phyloP scores from a whole-genome alignment of 1,139 yeast genomes.

The Scheffersomyces stambukii region DNA sequence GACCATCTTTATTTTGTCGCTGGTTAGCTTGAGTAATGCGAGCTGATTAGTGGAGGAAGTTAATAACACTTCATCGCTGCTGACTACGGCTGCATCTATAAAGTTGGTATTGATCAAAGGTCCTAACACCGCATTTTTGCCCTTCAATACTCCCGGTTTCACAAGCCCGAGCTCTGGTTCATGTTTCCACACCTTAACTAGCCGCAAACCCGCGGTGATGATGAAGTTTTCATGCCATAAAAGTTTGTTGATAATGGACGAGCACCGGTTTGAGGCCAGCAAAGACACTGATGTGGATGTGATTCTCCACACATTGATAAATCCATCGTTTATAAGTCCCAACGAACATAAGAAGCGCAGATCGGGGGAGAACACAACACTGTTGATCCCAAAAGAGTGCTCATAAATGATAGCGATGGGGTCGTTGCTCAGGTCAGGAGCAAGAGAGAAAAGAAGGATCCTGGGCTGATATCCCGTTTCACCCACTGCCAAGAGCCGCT shows the following conservation, averaged over 20 bases:
- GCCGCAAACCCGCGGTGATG: conserved; percentile 54
- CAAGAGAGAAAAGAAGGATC: conserved; percentile 54
- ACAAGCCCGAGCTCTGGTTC: conserved; percentile 15
- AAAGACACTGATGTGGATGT: conserved; percentile 13
- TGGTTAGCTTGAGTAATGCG: conserved; percentile 23
- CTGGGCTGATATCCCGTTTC: conserved; percentile 67
- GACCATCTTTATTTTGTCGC: conserved; percentile 20
- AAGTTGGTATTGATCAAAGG: conserved; percentile 45
- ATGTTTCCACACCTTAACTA: conserved; percentile 57
- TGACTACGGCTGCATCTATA: conserved; percentile 31
- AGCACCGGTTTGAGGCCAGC: conserved; percentile 55
- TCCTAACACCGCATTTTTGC: conserved; percentile 57
- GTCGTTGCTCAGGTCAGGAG: conserved; percentile 38
- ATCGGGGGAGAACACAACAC: conserved; percentile 55
- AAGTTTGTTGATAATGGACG: conserved; percentile 50
- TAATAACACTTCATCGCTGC: conserved; percentile 36
- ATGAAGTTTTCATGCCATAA: conserved; percentile 52
- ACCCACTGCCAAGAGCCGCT: conserved; percentile 55
- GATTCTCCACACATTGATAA: conserved; percentile 55
- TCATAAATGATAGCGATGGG: conserved; percentile 55
- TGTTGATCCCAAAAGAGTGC: conserved; percentile 60
- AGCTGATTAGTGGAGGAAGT: conserved; percentile 42
- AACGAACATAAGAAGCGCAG: conserved; percentile 53
- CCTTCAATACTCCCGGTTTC: conserved; percentile 37
- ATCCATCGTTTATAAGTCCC: conserved; percentile 65